Evolutionary conservation across 345 rosid species (phyloP), one percentile per base, ranked within the genome.

Genomic region (Schrenkiella parvula): DNA sequence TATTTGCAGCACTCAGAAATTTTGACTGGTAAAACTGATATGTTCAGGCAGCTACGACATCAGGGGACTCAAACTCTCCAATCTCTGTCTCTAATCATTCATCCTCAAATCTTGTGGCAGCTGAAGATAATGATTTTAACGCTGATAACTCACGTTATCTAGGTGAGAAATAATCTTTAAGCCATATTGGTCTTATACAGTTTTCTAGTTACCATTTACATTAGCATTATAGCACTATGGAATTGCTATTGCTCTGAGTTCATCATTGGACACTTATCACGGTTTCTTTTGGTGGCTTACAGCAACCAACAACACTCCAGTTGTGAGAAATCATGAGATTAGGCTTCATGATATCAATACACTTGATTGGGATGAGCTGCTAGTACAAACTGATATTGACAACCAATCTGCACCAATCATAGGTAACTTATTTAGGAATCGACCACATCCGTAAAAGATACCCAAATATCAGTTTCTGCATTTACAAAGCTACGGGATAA

Each of bases 351-450:
- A 95, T 77, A 78, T 95, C 78, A 95, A 91, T 78, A 95, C 98
- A 11, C 96, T 95, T 73, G 99, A 95, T 65, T 95, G 99, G 99
- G 97, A 95, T 75, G 96, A 95, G 76, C 87, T 89, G 52, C 72
- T 90, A 53, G 83, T 86, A 59, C 61, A 80, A 47, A 86, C 82
- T 52, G 86, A 86, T 79, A 76, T 75, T 57, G 70, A 74, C 59
- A 66, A 73, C 73, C 78, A 67, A 17, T 48, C 77, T 60, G 70
- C 66, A 39, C 67, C 82, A 46, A 62, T 51, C 71, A 79, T 60
- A 81, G 97, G 98, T 95, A 79, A 70, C 5, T 88, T 43, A 42
- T 59, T 31, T 42, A 54, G 13, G 31, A 61, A 10, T 22, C 35
- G 66, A 35, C n/a, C 41, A 39, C 37, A 38, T 19, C 11, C 53